Evolutionary conservation across 495 filamentous ascomycete species (phyloP).

Genomic region (Echria macrotheca): DNA sequence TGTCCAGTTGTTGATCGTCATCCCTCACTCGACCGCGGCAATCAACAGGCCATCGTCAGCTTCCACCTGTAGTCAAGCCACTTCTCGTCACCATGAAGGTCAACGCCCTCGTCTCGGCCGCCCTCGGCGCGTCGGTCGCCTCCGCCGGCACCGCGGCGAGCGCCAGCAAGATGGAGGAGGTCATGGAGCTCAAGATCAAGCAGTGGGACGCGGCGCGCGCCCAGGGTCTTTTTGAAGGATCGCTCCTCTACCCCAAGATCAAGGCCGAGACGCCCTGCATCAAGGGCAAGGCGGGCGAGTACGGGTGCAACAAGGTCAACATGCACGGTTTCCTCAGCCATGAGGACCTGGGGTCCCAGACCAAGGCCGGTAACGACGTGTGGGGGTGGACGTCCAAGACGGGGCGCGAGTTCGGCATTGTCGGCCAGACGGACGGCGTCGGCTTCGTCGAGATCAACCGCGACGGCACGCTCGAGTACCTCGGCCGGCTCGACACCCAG

Average conservation of each 20-base stretch:
- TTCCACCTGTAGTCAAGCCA: not conserved
- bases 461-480: constrained; percentile 39
- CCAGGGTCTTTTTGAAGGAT: not conserved
- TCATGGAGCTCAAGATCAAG: constrained; percentile 11
- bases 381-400: constrained; percentile 45
- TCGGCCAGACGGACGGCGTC: constrained; percentile 37
- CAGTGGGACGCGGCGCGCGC: constrained; percentile 9
- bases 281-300: constrained; percentile 15
- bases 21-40: not conserved
- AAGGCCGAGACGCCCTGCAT: not conserved
- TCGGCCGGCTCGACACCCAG: constrained; percentile 40
- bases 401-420: constrained; percentile 44
- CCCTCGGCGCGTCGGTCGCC: not conserved
- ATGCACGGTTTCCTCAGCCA: constrained; percentile 41
- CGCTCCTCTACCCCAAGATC: constrained; percentile 4
- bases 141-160: not conserved
- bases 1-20: not conserved
- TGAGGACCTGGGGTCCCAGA: constrained; percentile 2
- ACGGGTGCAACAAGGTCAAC: constrained; percentile 42
- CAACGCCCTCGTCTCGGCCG: not conserved
- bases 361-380: constrained; percentile 29
- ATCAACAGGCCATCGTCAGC: not conserved
- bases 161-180: constrained; percentile 8
- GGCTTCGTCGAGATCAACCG: constrained; percentile 33
- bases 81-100: not conserved